These are phyloP conservation scores for Lentinula raphanica DNA, from an alignment of 768 basidiomycete species.

Conservation along the genomic window DNA sequence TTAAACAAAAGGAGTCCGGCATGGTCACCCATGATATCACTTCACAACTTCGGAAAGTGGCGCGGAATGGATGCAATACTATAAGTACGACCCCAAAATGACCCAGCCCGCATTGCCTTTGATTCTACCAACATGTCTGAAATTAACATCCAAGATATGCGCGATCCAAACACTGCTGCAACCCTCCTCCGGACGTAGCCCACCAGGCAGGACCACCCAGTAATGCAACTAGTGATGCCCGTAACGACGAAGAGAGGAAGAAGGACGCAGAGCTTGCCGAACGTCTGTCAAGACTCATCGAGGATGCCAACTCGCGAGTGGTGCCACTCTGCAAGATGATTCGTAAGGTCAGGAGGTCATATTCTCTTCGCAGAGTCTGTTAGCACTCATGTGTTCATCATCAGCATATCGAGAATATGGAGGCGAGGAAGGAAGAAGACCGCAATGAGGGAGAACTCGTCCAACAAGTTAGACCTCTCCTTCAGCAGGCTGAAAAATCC, in stretches of 20 bases:
- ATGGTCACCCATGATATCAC: slow-evolving; percentile 9
- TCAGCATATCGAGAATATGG: slow-evolving; percentile 32
- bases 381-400: background rate
- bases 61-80: background rate
- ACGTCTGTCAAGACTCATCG: slow-evolving; percentile 29
- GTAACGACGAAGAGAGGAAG: slow-evolving; percentile 19
- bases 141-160: slow-evolving; percentile 4
- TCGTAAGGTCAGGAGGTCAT: slow-evolving; percentile 30
- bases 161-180: background rate
- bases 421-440: slow-evolving; percentile 29
- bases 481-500: slow-evolving; percentile 32
- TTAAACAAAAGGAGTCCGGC: background rate
- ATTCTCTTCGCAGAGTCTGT: slow-evolving; percentile 16
- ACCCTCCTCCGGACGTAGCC: background rate
- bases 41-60: background rate
- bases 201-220: background rate
- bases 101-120: background rate
- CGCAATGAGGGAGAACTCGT: slow-evolving; percentile 30
- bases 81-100: background rate
- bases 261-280: slow-evolving; percentile 25
- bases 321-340: slow-evolving; percentile 29
- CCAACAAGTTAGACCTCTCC: slow-evolving; percentile 28
- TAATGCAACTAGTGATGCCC: slow-evolving; percentile 13
- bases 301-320: slow-evolving; percentile 26
- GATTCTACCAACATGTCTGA: slow-evolving; percentile 1